Evolutionary conservation across 768 basidiomycete species (phyloP), one percentile per base, ranked within the genome.

Genomic region (Neoboletus subvelutipes): DNA sequence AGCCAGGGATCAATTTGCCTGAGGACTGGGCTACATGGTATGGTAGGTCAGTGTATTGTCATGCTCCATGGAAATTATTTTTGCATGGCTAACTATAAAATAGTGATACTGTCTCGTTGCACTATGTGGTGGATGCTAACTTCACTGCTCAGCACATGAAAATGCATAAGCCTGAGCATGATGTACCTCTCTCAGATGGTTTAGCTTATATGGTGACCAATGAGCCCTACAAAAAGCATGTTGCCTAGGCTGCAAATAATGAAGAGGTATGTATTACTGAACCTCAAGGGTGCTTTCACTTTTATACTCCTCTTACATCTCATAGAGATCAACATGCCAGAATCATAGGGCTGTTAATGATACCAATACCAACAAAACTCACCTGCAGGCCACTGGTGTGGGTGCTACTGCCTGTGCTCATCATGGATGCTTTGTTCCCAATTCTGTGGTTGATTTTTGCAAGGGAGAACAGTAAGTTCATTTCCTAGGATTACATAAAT

Each of bases 391-490:
- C 0, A 57, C 55, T 5, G 46, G 58, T 4, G 37, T 59, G 2
- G 50, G 42, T 3, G 46, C 49, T 1, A 52, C 28, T 8, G 55
- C 50, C 0, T 59, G 50, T 48, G 50, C 45, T 2, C 17, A 1
- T 15, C 50, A 59, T 26, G 40, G 55, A 0, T 57, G 50, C 40
- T 53, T 75, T 67, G 48, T 63, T 29, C 72, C 68, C 0, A 65
- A 71, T 46, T 58, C 63, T 1, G 50, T 71, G 4, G 73, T 74
- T 0, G 69, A 74, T 45, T 69, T 75, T 45, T 67, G 68, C 40
- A 66, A 66, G 31, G 72, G 71, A 0, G 69, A 75, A 6, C 26
- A 53, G 34, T 56, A 37, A 18, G 37, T 36, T 36, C 12, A 33
- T 33, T 33, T 33, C 31, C 12, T 12, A 31, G 7, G 31, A 1